These are phyloP conservation scores for Fusarium tricinctum DNA, from an alignment of 2,329 filamentous ascomycete species.

Conservation along the genomic window DNA sequence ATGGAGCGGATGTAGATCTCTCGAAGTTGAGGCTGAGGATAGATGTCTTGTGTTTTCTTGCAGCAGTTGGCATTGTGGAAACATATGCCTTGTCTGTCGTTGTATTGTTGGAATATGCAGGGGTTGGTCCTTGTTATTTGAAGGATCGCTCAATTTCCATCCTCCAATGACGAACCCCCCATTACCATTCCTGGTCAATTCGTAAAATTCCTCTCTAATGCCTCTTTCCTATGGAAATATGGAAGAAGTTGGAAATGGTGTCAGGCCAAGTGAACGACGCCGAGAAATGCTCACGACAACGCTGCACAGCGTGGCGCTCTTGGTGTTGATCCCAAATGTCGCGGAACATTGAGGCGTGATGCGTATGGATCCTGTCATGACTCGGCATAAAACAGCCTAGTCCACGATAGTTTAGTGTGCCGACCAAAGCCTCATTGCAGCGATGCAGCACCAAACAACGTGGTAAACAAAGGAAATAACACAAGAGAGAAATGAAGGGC, in stretches of 20 bases:
- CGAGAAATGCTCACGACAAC: background rate
- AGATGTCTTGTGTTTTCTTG: background rate
- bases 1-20: background rate
- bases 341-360: background rate
- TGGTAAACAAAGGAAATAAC: background rate
- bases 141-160: too few relatives aligned
- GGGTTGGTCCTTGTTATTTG: too few relatives aligned
- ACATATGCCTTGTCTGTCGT: too few relatives aligned
- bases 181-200: too few relatives aligned
- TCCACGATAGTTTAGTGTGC: background rate
- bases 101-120: too few relatives aligned
- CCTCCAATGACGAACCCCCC: too few relatives aligned
- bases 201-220: too few relatives aligned
- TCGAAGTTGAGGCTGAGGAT: background rate
- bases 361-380: background rate
- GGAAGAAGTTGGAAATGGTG: background rate
- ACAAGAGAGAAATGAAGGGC: background rate
- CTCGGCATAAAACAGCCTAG: background rate
- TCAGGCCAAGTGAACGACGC: background rate
- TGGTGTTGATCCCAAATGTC: background rate
- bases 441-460: background rate
- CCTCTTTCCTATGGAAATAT: too few relatives aligned
- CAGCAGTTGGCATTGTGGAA: too few relatives aligned
- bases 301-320: background rate
- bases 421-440: too few relatives aligned